Conservation (phyloP, 345 rosid species). For the Laguncularia racemosa region DNA sequence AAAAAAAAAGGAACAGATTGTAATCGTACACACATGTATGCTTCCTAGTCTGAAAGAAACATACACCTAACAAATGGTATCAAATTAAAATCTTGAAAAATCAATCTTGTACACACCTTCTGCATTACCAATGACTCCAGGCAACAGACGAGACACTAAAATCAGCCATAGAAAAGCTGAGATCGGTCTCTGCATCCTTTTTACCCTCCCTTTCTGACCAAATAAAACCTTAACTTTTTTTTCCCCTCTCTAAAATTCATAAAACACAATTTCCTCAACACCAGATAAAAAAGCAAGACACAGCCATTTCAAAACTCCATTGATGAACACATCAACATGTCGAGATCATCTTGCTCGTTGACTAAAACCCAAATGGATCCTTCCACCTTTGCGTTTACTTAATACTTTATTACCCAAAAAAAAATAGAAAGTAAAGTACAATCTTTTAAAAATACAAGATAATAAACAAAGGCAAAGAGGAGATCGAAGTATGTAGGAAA, state of each 20-base stretch:
- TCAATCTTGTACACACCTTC: background rate
- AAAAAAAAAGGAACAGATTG: background rate
- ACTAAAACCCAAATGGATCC: no score
- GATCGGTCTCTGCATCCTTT: background rate
- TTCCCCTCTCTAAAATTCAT: background rate
- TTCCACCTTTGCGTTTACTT: background rate
- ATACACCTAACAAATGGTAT: no score
- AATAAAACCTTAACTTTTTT: background rate
- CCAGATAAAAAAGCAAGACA: no score
- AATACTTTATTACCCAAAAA: background rate
- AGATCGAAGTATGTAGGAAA: no score
- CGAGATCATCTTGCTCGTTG: background rate
- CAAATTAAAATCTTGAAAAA: no score
- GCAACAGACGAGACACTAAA: conserved; percentile 4
- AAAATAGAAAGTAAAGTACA: background rate
- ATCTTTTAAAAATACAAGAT: background rate
- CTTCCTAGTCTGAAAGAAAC: no score
- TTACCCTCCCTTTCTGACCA: background rate
- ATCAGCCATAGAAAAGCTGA: conserved; percentile 1
- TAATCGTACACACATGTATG: no score
- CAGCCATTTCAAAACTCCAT: background rate
- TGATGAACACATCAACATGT: background rate
- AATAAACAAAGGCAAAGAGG: no score
- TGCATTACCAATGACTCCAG: conserved; percentile 4
- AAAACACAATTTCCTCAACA: no score